Evolutionary conservation across 768 basidiomycete genomes (phyloP).

Genomic region (Pleurotus sapidus): DNA sequence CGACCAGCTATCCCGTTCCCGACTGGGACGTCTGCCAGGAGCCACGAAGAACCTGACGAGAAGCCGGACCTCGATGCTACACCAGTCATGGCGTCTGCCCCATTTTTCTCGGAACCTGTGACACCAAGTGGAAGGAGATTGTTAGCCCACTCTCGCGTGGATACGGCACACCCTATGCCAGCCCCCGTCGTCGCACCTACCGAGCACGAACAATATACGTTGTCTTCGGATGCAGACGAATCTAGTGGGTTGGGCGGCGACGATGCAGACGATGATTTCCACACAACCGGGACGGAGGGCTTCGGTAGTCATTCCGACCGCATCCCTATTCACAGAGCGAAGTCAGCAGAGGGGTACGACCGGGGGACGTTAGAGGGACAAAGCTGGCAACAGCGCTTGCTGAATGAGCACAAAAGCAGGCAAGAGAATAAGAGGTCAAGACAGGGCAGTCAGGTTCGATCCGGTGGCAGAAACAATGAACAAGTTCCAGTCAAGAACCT

Average conservation of each 20-base stretch:
- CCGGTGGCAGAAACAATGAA: background rate
- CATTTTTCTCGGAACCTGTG: background rate
- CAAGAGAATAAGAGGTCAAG: background rate
- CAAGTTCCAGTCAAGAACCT: background rate
- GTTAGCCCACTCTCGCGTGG: background rate
- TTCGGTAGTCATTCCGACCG: background rate
- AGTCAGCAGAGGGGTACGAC: background rate
- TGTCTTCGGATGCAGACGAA: slow-evolving; percentile 4
- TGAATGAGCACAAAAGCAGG: background rate
- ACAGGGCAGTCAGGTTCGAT: background rate
- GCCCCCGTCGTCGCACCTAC: background rate
- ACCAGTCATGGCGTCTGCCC: background rate
- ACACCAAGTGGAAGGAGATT: background rate
- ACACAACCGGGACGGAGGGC: background rate
- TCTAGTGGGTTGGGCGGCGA: background rate
- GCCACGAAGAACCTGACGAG: slow-evolving; percentile 14
- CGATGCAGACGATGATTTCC: background rate
- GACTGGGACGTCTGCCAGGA: background rate
- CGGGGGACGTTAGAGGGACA: background rate
- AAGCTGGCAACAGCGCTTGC: slow-evolving; percentile 4
- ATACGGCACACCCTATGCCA: background rate
- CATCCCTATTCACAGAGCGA: background rate
- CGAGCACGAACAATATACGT: background rate
- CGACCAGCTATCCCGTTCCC: slow-evolving; percentile 4
- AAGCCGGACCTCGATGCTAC: slow-evolving; percentile 14